These are phyloP conservation scores for Glycine soja DNA, from an alignment of 306 rosid species.

Conservation along the genomic window DNA sequence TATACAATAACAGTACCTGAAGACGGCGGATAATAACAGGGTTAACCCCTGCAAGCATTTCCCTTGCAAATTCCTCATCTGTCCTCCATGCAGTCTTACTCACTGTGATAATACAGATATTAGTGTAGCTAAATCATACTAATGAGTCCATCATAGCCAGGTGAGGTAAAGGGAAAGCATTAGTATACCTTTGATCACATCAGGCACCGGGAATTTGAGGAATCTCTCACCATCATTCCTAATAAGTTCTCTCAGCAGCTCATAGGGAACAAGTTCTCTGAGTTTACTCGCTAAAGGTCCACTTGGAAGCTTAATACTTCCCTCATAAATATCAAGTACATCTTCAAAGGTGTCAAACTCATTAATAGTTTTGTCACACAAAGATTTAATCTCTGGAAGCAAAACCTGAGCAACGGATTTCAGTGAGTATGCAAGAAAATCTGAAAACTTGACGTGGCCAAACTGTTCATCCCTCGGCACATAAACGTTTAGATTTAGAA, in stretches of 20 bases:
- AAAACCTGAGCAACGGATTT: slow-evolving; percentile 76
- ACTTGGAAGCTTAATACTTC: slow-evolving; percentile 66
- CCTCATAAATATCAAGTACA: slow-evolving; percentile 68
- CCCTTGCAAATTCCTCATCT: slow-evolving; percentile 86
- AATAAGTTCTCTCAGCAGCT: slow-evolving; percentile 72
- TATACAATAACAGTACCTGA: slow-evolving; percentile 50
- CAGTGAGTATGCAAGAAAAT: slow-evolving; percentile 76
- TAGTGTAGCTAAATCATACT: background rate
- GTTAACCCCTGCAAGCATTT: slow-evolving; percentile 96
- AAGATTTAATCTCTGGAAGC: slow-evolving; percentile 70
- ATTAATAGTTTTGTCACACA: slow-evolving; percentile 79
- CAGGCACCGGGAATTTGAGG: slow-evolving; percentile 86
- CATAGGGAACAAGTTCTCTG: slow-evolving; percentile 74
- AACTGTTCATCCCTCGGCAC: slow-evolving; percentile 92
- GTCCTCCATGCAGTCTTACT: slow-evolving; percentile 89
- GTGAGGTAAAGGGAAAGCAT: background rate
- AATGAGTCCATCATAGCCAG: background rate
- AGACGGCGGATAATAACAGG: slow-evolving; percentile 84
- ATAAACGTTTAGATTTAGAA: slow-evolving; percentile 71
- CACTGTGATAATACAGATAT: slow-evolving; percentile 48
- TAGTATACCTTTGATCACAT: slow-evolving; percentile 74
- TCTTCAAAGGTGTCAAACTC: slow-evolving; percentile 85
- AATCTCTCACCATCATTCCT: slow-evolving; percentile 86
- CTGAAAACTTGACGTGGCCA: slow-evolving; percentile 74
- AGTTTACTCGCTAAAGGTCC: slow-evolving; percentile 55